Base-by-base conservation (phyloP, 257 asterid genomes). In the Cordia subcordata region DNA sequence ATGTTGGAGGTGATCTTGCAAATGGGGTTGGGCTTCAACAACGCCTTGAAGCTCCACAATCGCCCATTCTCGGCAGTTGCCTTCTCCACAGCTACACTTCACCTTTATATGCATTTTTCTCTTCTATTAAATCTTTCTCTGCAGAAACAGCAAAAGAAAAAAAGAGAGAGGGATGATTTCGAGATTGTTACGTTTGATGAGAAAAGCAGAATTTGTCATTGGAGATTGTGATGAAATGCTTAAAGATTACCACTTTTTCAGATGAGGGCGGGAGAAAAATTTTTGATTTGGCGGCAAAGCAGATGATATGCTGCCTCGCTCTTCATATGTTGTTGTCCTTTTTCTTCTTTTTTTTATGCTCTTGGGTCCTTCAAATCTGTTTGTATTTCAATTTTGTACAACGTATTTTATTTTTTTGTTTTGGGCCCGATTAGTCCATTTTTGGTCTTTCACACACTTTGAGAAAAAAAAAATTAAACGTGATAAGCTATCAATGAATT, bases 41-140 rank as follows among this genome's bases (percentile, higher is more conserved):
- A 78, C 77, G 38, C 99, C 97, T 72, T 93, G 99, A 40, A 89
- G 81, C 71, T 93, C 99, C 61, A 89, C 73, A 13, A 93, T 65
- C 23, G 95, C 99, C 99, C 96, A 89, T 68, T 93, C 99, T 0
- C 83, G 82, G 69, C 99, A 89, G 13, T 76, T 74, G 27, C 76
- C 86, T 68, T 84, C 85, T 58, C 92, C 97, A 39, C 99, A 93
- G 5, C 85, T 81, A 86, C 99, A 93, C 65, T 80, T 93, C 46
- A 89, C 87, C 68, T 75, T 72, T 68, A 92, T 86, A 72, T 77
- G 86, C 99, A 92, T 91, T 38, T 20, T 58, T 15, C 38, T 47
- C 6, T 11, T 8, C 47, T 27, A 1, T 27, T 27, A 27, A 1
- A 1, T 1, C 35, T 27, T 11, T 42, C 47, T 42, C 10, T 42